These are phyloP conservation scores for Ajuga reptans DNA, from an alignment of 305 asterid genomes.

Conservation along the genomic window DNA sequence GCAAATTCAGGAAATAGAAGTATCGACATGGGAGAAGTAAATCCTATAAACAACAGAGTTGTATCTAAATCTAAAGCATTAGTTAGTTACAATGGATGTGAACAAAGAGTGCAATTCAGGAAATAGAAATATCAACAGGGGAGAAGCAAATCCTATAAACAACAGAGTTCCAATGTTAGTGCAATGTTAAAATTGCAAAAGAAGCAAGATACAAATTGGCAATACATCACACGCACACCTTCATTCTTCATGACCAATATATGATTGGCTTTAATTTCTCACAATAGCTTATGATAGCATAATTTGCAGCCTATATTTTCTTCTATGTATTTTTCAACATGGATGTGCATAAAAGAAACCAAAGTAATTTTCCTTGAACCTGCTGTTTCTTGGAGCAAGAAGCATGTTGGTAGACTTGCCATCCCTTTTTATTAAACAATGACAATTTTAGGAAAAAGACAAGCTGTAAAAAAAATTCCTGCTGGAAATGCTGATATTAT, in stretches of 20 bases:
- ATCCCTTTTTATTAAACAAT: background rate
- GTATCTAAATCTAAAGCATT: background rate
- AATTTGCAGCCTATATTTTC: background rate
- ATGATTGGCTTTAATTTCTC: background rate
- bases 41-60: background rate
- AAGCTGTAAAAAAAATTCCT: background rate
- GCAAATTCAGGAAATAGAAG: background rate
- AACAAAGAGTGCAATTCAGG: background rate
- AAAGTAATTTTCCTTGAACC: background rate
- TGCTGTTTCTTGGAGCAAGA: background rate
- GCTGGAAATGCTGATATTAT: background rate
- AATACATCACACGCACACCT: background rate
- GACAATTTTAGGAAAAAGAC: background rate
- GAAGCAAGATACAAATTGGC: background rate
- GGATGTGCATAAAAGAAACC: background rate
- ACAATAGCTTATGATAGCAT: background rate
- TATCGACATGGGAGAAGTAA: background rate
- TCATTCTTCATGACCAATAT: background rate
- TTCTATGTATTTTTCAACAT: background rate
- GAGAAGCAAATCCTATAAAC: no score
- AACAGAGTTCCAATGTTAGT: no score
- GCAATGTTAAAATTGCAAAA: background rate
- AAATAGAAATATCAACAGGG: no score
- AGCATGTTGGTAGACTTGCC: background rate
- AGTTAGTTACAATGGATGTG: background rate